Conservation (phyloP, 2,329 filamentous ascomycete genomes). For the Myriosclerotinia duriaeana region DNA sequence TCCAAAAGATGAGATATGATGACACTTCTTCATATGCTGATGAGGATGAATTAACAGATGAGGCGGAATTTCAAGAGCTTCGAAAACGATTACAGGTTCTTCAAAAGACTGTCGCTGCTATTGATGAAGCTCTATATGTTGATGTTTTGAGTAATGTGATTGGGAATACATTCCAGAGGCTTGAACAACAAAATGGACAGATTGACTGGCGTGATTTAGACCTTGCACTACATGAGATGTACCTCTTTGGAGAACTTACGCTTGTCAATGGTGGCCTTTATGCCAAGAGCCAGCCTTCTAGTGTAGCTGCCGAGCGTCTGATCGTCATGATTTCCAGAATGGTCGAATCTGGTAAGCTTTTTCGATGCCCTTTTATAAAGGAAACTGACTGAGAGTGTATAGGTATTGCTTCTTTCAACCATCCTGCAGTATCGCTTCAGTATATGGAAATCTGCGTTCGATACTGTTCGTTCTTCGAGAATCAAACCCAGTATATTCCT, state of each 20-base stretch:
- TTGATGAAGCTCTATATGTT: slow-evolving; percentile 86
- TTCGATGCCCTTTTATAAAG: slow-evolving; percentile 11
- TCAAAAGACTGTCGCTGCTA: slow-evolving; percentile 87
- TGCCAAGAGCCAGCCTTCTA: slow-evolving; percentile 77
- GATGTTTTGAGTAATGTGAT: slow-evolving; percentile 85
- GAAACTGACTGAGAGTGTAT: slow-evolving; percentile 35
- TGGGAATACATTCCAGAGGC: slow-evolving; percentile 78
- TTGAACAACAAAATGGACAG: slow-evolving; percentile 69
- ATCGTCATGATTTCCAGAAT: slow-evolving; percentile 93
- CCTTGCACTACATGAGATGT: slow-evolving; percentile 92
- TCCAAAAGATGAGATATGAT: slow-evolving; percentile 96
- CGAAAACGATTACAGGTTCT: slow-evolving; percentile 85
- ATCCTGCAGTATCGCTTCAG: slow-evolving; percentile 89
- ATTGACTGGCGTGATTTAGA: slow-evolving; percentile 96
- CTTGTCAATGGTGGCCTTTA: slow-evolving; percentile 84
- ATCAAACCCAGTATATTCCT: slow-evolving; percentile 76
- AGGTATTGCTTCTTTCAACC: slow-evolving; percentile 82
- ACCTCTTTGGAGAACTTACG: slow-evolving; percentile 91
- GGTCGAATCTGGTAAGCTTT: slow-evolving; percentile 79
- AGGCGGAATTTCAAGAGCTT: slow-evolving; percentile 95
- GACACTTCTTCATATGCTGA: slow-evolving; percentile 92
- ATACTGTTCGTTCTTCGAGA: slow-evolving; percentile 90
- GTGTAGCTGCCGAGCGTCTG: slow-evolving; percentile 75
- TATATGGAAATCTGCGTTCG: slow-evolving; percentile 99
- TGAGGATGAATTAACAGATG: slow-evolving; percentile 91